Conservation (phyloP, 495 filamentous ascomycete species). For the Aspergillus ostianus region DNA sequence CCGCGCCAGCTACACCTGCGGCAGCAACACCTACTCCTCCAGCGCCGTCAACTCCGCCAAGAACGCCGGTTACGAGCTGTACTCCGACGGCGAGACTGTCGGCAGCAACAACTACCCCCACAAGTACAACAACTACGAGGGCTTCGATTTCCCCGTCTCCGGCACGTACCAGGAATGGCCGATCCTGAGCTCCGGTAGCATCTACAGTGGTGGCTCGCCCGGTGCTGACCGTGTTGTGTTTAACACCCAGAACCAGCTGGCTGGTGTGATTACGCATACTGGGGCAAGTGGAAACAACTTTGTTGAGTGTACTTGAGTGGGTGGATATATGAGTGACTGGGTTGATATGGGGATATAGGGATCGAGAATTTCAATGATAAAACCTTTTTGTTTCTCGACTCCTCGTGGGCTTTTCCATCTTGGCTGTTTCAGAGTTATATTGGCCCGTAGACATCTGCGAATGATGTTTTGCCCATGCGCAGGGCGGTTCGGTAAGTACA, state of each 20-base stretch:
- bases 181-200: constrained; percentile 50
- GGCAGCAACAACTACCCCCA: constrained; percentile 62
- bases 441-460: too few relatives aligned
- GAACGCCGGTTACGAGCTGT: constrained; percentile 47
- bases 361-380: background rate
- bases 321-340: constrained; percentile 7
- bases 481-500: too few relatives aligned
- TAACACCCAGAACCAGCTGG: constrained; percentile 49
- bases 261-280: constrained; percentile 65
- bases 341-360: background rate
- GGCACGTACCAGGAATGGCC: constrained; percentile 76
- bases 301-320: constrained; percentile 48
- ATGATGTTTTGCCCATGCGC: too few relatives aligned
- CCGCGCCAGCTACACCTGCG: constrained; percentile 44
- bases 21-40: constrained; percentile 48
- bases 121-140: constrained; percentile 71
- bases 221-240: constrained; percentile 74
- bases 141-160: constrained; percentile 60
- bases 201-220: constrained; percentile 64
- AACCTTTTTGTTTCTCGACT: too few relatives aligned
- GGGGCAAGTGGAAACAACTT: constrained; percentile 67
- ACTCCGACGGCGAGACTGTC: constrained; percentile 44
- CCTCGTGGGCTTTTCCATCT: too few relatives aligned
- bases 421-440: too few relatives aligned
- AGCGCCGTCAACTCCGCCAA: constrained; percentile 49